Evolutionary conservation across 768 basidiomycete genomes (phyloP), one percentile per base, ranked within the genome.

Genomic region (Steccherinum ochraceum): DNA sequence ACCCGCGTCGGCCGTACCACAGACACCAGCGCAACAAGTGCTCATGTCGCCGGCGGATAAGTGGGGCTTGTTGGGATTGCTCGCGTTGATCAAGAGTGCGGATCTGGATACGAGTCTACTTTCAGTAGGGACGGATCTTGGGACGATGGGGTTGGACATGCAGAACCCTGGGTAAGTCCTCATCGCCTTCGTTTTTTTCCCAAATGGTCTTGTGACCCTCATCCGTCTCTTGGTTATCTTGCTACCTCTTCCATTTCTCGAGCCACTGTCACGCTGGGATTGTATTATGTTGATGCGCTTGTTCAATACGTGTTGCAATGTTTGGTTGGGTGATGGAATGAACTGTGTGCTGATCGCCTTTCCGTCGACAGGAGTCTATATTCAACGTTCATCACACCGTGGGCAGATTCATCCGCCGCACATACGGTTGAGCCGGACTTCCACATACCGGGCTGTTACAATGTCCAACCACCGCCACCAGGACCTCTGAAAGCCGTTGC

Each of bases 311-410:
- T 7, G 30, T 35, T 35, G 30, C 30, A 16, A 7, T 35, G 30
- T 35, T 35, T 7, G 16, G 7, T 35, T 35, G 30, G 30, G 7
- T 35, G 30, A 16, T 35, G 16, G 16, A 19, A n/a, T 43, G 41
- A 10, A 43, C 19, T n/a, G n/a, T 18, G 21, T 23, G 41, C 21
- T n/a, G 21, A n/a, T 43, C 10, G 19, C 41, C 21, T n/a, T 43
- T 43, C 11, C n/a, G n/a, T 11, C 35, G 59, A 57, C 67, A 89
- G 90, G 64, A 87, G 87, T 61, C 73, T 94, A 53, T 93, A 91
- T 71, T 84, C 91, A 53, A 88, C 88, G 23, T 94, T 98, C 72
- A 90, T 95, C 62, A 94, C 95, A 51, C 94, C 94, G 23, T 98
- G 93, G 93, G 83, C 90, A 55, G 93, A 95, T 67, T 84, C 92